Base-by-base conservation (phyloP, 1,284 basidiomycete genomes). In the Microbotryomycetes sp. region DNA sequence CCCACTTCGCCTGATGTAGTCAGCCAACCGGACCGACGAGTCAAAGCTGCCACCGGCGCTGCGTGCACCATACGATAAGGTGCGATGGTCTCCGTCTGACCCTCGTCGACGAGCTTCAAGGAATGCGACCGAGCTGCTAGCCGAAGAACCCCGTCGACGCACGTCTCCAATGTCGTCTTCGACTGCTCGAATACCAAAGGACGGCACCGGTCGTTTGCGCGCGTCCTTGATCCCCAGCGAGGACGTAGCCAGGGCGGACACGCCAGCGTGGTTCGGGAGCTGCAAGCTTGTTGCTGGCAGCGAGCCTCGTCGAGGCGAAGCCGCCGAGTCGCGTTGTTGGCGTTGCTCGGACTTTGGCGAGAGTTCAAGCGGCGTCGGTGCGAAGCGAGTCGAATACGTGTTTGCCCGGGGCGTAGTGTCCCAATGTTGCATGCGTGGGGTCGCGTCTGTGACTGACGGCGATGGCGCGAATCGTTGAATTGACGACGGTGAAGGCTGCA, bases 181-280 rank as follows among this genome's bases (percentile, higher is more conserved):
- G 35, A 65, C 60, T 15, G 62, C 66, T 0, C 46, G 49, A 46
- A 65, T 62, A 0, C 66, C 66, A 24, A 67, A 67, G 4, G 60
- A 51, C 1, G 65, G 57, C 24, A 56, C 21, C 27, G 29, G 50
- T 2, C 35, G 9, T 41, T 18, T 9, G 18, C 35, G 35, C 9
- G 35, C 35, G 18, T 41, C 35, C 18, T 41, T 41, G 35, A 41
- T 9, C 9, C 35, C 35, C 18, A 41, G 18, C 9, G 35, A 41
- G 9, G 35, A 41, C 35, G 35, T 41, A 11, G 35, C 35, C 9
- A 41, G 9, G 11, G 35, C 35, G 11, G 35, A 41, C 35, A 41
- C 35, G 9, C 35, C 35, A 11, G 35, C 35, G 18, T 41, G 35
- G 18, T 41, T 41, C 35, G 35, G 35, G 9, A 41, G 35, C 35